Evolutionary conservation across 352 stramenopile species (phyloP), one percentile per base, ranked within the genome.

Genomic region (Phytopythium oedochilum): DNA sequence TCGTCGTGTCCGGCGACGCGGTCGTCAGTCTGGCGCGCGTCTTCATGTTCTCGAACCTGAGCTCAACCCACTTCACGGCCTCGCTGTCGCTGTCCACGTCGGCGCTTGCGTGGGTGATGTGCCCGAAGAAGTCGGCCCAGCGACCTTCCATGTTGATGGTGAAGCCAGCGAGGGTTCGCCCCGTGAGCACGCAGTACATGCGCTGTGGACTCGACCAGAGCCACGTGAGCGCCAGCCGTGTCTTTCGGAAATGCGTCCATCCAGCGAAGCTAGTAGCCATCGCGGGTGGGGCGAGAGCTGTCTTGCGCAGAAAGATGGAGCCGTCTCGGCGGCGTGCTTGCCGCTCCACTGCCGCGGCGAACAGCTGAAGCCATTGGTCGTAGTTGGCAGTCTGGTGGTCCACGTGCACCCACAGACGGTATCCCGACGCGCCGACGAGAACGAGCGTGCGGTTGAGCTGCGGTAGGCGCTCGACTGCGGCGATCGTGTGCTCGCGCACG

Each of bases 381-480:
- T 70, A 83, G 40, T 69, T 64, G 18, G 39, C 11, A 0, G 61
- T 55, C 23, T 70, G 51, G 54, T 76, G 66, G 17, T 61, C 64
- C 0, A 49, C 70, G 26, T 83, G 73, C 5, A 74, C 49, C 70
- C 68, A 83, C 20, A 83, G 39, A 3, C 57, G 59, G 36, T 64
- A 57, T 14, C 61, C 59, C 9, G 62, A 48, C 20, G 22, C 40
- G 38, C 71, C 67, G 1, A 74, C 59, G 15, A 83, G 52, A 47
- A 76, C 20, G 9, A 83, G 57, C 1, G 66, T 67, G 39, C 73
- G 70, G 42, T 83, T 83, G 45, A 80, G 54, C 10, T 60, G 69
- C 36, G 75, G 59, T 31, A 83, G 59, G 12, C 73, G 67, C 49
- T 80, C 62, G 15, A 75, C 73, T n/a, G 51, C 54, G 1, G 49